These are phyloP conservation scores for Candida sp. DNA, from an alignment of 1,139 yeast genomes.

Conservation along the genomic window DNA sequence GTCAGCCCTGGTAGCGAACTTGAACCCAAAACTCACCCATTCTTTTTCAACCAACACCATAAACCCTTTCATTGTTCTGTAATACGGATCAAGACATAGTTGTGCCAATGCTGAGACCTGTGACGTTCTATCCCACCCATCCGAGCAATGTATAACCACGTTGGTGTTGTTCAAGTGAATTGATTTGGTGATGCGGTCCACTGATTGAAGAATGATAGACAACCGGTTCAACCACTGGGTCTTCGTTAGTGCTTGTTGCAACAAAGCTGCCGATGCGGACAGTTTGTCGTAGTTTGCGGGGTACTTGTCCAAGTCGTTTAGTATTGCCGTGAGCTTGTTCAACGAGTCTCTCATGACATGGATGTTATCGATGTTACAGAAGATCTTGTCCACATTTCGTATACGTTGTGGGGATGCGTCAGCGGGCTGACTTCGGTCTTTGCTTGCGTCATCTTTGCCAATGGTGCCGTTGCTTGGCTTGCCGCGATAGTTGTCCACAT, in stretches of 20 bases:
- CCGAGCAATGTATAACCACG: slow-evolving; percentile 90
- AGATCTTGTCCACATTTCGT: slow-evolving; percentile 58
- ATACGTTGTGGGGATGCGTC: slow-evolving; percentile 9
- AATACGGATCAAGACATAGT: slow-evolving; percentile 89
- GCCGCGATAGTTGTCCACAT: slow-evolving; percentile 79
- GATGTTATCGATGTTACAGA: slow-evolving; percentile 91
- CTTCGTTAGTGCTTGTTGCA: slow-evolving; percentile 55
- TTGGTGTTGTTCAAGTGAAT: slow-evolving; percentile 84
- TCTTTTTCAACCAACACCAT: slow-evolving; percentile 89
- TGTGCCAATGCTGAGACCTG: slow-evolving; percentile 87
- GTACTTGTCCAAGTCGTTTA: slow-evolving; percentile 69
- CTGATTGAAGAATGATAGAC: slow-evolving; percentile 71
- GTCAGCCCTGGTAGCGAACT: slow-evolving; percentile 84
- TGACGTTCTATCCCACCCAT: slow-evolving; percentile 98
- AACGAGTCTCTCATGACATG: slow-evolving; percentile 94
- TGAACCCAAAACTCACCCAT: slow-evolving; percentile 95
- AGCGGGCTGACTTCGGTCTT: slow-evolving; percentile 5
- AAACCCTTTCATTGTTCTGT: slow-evolving; percentile 86
- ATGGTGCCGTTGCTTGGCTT: slow-evolving; percentile 11
- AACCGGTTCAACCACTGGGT: slow-evolving; percentile 85
- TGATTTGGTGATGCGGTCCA: slow-evolving; percentile 79
- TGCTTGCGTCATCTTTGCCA: not conserved
- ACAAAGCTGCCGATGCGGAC: slow-evolving; percentile 25
- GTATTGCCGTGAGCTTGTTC: slow-evolving; percentile 60
- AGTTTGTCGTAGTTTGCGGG: slow-evolving; percentile 25